phyloP scores from a whole-genome alignment of 1,284 basidiomycete species.

The Fomitopsis pinicola region DNA sequence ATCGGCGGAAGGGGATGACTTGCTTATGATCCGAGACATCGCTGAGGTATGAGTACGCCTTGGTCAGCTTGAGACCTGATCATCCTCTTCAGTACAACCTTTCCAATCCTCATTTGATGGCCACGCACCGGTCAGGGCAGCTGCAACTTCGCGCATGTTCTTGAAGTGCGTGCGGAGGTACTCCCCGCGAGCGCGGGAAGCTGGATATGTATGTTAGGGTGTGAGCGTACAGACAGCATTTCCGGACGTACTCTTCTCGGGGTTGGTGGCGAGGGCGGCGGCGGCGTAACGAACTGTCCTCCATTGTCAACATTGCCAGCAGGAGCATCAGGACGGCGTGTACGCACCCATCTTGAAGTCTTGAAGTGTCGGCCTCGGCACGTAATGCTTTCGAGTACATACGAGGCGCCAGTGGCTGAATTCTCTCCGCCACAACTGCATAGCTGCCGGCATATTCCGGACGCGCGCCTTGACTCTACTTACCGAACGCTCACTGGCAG shows the following conservation, averaged over 20 bases:
- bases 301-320: slow-evolving; percentile 13
- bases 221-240: slow-evolving; percentile 4
- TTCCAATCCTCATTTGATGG: neutral
- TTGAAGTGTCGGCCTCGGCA: slow-evolving; percentile 28
- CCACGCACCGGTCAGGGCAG: slow-evolving; percentile 75
- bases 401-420: slow-evolving; percentile 24
- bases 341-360: slow-evolving; percentile 69
- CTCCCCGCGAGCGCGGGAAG: slow-evolving; percentile 90
- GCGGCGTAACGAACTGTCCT: slow-evolving; percentile 85
- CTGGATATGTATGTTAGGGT: slow-evolving; percentile 35
- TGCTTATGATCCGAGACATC: slow-evolving; percentile 98
- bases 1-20: slow-evolving; percentile 95
- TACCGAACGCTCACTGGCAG: neutral
- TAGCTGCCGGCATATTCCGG: slow-evolving; percentile 22
- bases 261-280: slow-evolving; percentile 80
- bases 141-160: slow-evolving; percentile 98
- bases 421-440: slow-evolving; percentile 24
- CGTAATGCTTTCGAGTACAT: slow-evolving; percentile 17
- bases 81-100: slow-evolving; percentile 11
- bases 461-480: neutral
- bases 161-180: slow-evolving; percentile 99
- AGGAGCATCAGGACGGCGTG: slow-evolving; percentile 16
- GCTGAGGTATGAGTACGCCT: slow-evolving; percentile 93
- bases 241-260: slow-evolving; percentile 80
- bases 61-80: slow-evolving; percentile 88